phyloP scores from a whole-genome alignment of 73 alveolate species.

The Halteria grandinella region DNA sequence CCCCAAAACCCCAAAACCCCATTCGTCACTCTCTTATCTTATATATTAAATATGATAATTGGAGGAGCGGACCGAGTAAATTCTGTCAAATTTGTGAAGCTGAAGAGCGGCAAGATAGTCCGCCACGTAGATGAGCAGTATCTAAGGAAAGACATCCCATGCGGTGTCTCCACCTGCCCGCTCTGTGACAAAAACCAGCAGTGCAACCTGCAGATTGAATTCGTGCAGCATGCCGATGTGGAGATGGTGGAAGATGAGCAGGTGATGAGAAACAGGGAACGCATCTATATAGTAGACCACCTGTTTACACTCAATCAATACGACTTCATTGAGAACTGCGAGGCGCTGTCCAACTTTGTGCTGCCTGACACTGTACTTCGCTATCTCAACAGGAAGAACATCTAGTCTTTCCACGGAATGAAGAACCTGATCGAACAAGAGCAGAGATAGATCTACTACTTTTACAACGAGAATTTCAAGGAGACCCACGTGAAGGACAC shows the following conservation, averaged over 20 bases:
- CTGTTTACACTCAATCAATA: conserved; percentile 40
- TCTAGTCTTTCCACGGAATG: conserved; percentile 15
- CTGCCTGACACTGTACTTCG: conserved; percentile 25
- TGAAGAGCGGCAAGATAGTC: conserved; percentile 46
- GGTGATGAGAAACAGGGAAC: not conserved
- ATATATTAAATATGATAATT: conserved; percentile 44
- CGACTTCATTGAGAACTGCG: conserved; percentile 55
- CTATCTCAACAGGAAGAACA: conserved; percentile 21
- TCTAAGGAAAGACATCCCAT: conserved; percentile 52
- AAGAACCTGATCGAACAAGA: conserved; percentile 35
- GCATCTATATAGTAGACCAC: conserved; percentile 50
- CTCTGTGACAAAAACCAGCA: conserved; percentile 45
- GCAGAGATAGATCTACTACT: conserved; percentile 35
- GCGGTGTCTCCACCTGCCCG: conserved; percentile 57
- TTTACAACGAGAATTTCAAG: conserved; percentile 49
- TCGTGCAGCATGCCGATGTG: not conserved
- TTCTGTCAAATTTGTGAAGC: conserved; percentile 40
- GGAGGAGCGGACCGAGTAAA: conserved; percentile 29
- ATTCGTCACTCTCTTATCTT: too few relatives aligned
- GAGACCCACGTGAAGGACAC: conserved; percentile 40
- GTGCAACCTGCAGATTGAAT: not conserved
- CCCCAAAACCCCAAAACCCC: too few relatives aligned
- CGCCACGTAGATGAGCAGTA: conserved; percentile 50
- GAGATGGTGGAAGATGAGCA: not conserved
- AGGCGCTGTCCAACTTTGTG: conserved; percentile 39